These are phyloP conservation scores for Cyberlindnera xishuangbannaensis DNA, from an alignment of 805 yeast genomes.

Conservation along the genomic window DNA sequence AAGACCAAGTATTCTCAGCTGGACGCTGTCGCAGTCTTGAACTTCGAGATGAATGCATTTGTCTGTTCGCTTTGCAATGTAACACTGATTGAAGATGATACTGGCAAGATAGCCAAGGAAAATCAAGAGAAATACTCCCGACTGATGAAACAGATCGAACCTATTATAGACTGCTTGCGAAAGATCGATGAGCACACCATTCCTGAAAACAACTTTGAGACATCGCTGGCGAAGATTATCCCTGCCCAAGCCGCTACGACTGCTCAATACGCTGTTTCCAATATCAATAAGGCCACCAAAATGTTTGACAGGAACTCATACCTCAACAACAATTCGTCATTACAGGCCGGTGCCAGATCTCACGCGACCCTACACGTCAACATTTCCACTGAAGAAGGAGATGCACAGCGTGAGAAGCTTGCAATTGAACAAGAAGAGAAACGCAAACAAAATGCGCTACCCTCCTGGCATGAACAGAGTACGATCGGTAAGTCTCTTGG, in stretches of 20 bases:
- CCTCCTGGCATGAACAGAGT: constrained; percentile 91
- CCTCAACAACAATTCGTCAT: constrained; percentile 35
- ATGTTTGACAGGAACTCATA: constrained; percentile 36
- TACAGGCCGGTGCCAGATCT: constrained; percentile 52
- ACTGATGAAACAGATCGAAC: constrained; percentile 85
- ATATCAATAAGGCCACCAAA: constrained; percentile 34
- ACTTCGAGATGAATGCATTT: constrained; percentile 76
- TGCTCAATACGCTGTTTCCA: constrained; percentile 64
- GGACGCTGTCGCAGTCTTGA: constrained; percentile 78
- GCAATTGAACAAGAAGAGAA: constrained; percentile 63
- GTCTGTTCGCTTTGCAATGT: constrained; percentile 81
- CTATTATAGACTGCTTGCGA: constrained; percentile 76
- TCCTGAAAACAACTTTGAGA: constrained; percentile 87
- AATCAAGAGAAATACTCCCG: constrained; percentile 77
- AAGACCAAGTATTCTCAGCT: constrained; percentile 73
- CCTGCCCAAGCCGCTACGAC: constrained; percentile 73
- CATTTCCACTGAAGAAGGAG: constrained; percentile 81
- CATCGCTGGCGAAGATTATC: constrained; percentile 71
- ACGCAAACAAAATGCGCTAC: constrained; percentile 89
- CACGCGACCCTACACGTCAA: constrained; percentile 88
- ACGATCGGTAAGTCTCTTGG: constrained; percentile 77
- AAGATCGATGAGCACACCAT: constrained; percentile 73
- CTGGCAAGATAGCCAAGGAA: constrained; percentile 71
- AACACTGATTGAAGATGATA: constrained; percentile 78
- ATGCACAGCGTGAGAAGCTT: constrained; percentile 56